A percentile compares a stretch with the other conserved stretches of the same genome.
Evolutionary conservation across 2,329 filamentous ascomycete species (phyloP).

Genomic region (Botryotinia convoluta): DNA sequence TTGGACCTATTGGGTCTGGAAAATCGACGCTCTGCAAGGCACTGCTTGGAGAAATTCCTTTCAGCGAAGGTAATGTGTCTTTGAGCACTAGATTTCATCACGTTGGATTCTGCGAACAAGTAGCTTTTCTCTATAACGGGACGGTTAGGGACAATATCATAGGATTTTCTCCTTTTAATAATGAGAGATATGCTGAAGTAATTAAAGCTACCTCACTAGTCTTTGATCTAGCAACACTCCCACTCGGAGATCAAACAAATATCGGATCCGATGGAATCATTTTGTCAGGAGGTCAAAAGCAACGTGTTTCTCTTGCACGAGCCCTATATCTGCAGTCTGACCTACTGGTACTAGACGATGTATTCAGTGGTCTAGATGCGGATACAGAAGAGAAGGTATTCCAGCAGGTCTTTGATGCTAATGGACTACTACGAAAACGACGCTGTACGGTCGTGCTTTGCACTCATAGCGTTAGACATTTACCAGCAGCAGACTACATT

Average conservation of each 20-base stretch:
- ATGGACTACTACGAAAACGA: constrained; percentile 31
- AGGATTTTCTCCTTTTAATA: constrained; percentile 28
- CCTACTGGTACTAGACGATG: constrained; percentile 31
- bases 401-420: constrained; percentile 23
- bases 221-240: constrained; percentile 29
- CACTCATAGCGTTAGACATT: constrained; percentile 37
- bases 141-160: constrained; percentile 33
- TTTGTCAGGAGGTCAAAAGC: constrained; percentile 34
- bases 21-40: constrained; percentile 33
- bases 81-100: constrained; percentile 3
- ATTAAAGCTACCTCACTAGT: constrained; percentile 28
- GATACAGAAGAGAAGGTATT: constrained; percentile 27
- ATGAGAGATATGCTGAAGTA: constrained; percentile 30
- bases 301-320: constrained; percentile 31
- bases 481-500: constrained; percentile 43
- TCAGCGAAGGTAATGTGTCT: constrained; percentile 17
- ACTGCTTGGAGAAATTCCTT: constrained; percentile 30
- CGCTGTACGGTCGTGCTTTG: constrained; percentile 38
- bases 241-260: constrained; percentile 32
- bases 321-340: constrained; percentile 25
- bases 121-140: constrained; percentile 45
- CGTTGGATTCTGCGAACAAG: constrained; percentile 46
- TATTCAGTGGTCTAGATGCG: constrained; percentile 31
- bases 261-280: constrained; percentile 38
- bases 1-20: constrained; percentile 36